Conservation (phyloP, 202 grass and related monocot species). For the Schoenoplectus triqueter region DNA sequence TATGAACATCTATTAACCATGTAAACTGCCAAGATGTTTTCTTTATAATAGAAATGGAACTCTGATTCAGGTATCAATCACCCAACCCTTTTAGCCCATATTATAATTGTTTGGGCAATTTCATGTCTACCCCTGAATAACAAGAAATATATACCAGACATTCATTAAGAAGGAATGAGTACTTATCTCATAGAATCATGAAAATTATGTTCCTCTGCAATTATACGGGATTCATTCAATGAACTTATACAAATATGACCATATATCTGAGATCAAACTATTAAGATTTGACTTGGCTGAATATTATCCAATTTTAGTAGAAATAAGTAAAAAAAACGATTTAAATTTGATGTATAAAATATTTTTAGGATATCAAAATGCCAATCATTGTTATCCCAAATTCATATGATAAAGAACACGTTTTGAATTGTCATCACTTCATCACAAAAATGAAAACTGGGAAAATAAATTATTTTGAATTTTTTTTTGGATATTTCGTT, state of each 20-base stretch:
- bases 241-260: neutral
- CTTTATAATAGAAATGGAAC: constrained; percentile 39
- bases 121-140: constrained; percentile 14
- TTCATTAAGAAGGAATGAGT: neutral
- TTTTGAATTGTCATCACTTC: neutral
- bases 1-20: constrained; percentile 39
- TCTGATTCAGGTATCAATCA: constrained; percentile 37
- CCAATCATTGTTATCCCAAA: neutral
- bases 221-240: neutral
- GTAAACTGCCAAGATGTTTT: constrained; percentile 38
- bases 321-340: no score
- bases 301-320: neutral
- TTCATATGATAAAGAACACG: neutral
- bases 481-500: no score
- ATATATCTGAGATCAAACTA: neutral
- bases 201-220: neutral
- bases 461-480: neutral
- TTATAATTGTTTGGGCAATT: constrained; percentile 35
- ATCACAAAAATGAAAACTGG: neutral
- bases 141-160: neutral
- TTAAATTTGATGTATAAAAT: neutral
- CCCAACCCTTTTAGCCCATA: constrained; percentile 25
- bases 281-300: neutral
- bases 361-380: neutral
- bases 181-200: neutral